A percentile compares a stretch with the other conserved stretches of the same genome.
Conservation (phyloP, 805 yeast species). For the Yamadazyma phyllophila region DNA sequence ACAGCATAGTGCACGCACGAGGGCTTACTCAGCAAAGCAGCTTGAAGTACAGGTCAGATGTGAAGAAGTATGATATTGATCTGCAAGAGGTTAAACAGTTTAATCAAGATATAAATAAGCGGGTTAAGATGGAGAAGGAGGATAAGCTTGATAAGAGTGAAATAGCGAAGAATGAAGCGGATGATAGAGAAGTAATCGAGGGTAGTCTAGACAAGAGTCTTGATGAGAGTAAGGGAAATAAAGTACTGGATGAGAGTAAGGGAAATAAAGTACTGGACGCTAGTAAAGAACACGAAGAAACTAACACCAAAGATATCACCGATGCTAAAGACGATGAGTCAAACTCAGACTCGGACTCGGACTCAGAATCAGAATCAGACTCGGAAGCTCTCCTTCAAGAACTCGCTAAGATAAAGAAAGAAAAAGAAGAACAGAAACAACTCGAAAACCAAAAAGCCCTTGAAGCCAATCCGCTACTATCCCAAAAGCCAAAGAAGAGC, state of each 20-base stretch:
- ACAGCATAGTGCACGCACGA: conserved; percentile 37
- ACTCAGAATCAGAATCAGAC: conserved; percentile 12
- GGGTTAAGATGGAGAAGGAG: background rate
- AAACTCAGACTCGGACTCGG: conserved; percentile 2
- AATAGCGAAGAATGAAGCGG: too few species aligned
- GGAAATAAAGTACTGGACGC: background rate
- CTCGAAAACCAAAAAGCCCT: conserved; percentile 7
- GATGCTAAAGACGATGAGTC: background rate
- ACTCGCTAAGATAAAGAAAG: conserved; percentile 18
- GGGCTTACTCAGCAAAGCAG: conserved; percentile 29
- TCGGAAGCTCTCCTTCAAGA: conserved; percentile 20
- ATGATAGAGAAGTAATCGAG: too few species aligned
- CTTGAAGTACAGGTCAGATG: conserved; percentile 32
- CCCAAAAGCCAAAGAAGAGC: conserved; percentile 19
- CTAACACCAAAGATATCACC: background rate
- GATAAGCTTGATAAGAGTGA: background rate
- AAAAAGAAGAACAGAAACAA: conserved; percentile 14
- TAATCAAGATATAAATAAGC: background rate
- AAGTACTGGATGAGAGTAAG: too few species aligned
- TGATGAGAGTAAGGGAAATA: background rate
- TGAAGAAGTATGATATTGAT: conserved; percentile 5
- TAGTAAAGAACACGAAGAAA: background rate
- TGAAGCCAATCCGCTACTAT: conserved; percentile 17
- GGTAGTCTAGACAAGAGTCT: too few species aligned
- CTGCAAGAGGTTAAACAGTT: conserved; percentile 8